Conservation (phyloP, 1,139 yeast genomes). For the Hanseniaspora gamundiae region DNA sequence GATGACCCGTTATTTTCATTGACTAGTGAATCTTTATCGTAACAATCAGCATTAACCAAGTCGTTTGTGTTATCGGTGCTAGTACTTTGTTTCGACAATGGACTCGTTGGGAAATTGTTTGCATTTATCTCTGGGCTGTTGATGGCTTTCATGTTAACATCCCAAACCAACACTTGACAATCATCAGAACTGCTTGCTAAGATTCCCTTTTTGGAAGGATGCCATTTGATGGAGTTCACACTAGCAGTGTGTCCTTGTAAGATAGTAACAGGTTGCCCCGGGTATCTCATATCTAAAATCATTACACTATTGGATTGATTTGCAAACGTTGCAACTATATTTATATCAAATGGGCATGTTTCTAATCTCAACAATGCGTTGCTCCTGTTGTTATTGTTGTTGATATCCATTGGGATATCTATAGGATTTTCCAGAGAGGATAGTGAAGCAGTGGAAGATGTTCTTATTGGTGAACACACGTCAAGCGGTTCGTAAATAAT, state of each 20-base stretch:
- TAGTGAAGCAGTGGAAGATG: no score
- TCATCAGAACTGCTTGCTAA: slow-evolving; percentile 80
- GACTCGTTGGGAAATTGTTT: slow-evolving; percentile 1
- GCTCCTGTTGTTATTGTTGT: background rate
- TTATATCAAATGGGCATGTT: slow-evolving; percentile 67
- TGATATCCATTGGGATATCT: no score
- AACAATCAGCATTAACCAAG: no score
- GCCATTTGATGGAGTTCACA: slow-evolving; percentile 73
- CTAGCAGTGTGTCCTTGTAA: slow-evolving; percentile 58
- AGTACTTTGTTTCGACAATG: background rate
- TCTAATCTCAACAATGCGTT: slow-evolving; percentile 63
- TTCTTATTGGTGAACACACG: slow-evolving; percentile 7
- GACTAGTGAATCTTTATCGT: no score
- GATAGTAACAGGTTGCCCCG: slow-evolving; percentile 65
- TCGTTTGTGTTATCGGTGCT: background rate
- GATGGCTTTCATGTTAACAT: slow-evolving; percentile 30
- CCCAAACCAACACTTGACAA: slow-evolving; percentile 84
- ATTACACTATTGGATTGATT: slow-evolving; percentile 55
- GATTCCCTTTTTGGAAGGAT: slow-evolving; percentile 53
- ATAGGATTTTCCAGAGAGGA: slow-evolving; percentile 18
- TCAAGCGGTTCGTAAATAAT: slow-evolving; percentile 65
- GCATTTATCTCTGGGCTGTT: slow-evolving; percentile 3
- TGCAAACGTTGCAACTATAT: slow-evolving; percentile 74
- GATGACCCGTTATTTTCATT: no score
- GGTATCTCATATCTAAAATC: slow-evolving; percentile 75